Base-by-base conservation (phyloP, 2,329 filamentous ascomycete species). In the Claviceps capensis region DNA sequence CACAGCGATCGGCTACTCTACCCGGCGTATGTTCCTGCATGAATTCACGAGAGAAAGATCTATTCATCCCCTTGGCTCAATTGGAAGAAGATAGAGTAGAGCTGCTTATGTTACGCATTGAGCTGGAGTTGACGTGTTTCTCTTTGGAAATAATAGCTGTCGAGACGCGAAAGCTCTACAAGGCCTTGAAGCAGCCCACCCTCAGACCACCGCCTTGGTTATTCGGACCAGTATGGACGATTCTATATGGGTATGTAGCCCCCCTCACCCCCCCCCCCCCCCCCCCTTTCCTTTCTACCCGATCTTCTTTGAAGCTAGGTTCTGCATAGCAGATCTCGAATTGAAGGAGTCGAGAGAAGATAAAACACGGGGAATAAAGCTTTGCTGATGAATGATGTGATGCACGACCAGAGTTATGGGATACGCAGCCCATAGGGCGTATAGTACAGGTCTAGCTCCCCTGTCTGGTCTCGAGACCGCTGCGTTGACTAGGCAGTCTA, bases 381-480 rank as follows among this genome's bases (percentile, higher is more conserved):
- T 22, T 19, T 19, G 17, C 41, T 42, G n/a, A 42, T 19, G 41
- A 22, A 40, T 40, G 38, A 40, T 40, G 38, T n/a, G 38, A 11
- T n/a, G 41, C 17, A 11, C 41, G 14, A 34, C 30, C 30, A 73
- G 70, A 1, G 66, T 86, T 19, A 96, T 95, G 88, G 91, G 91
- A 54, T 96, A 93, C 67, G 85, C 88, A 22, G 83, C 88, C 38
- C 83, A 95, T 69, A 84, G 87, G 46, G 88, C 86, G 51, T 82
- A 86, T 63, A 77, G 68, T 19, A 72, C 71, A 11, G 83, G 83
- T 47, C 76, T 82, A 49, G 73, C 75, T 6, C 80, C 81, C n/a
- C 63, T 74, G 41, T 66, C 76, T 40, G 71, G 74, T 38, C 70
- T 76, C 34, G 66, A 69, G 41, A 78, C 77, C n/a, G 74, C 79